A percentile compares a stretch with the other conserved stretches of the same genome.
Conservation (phyloP, 306 rosid species). For the Pyrus communis region DNA sequence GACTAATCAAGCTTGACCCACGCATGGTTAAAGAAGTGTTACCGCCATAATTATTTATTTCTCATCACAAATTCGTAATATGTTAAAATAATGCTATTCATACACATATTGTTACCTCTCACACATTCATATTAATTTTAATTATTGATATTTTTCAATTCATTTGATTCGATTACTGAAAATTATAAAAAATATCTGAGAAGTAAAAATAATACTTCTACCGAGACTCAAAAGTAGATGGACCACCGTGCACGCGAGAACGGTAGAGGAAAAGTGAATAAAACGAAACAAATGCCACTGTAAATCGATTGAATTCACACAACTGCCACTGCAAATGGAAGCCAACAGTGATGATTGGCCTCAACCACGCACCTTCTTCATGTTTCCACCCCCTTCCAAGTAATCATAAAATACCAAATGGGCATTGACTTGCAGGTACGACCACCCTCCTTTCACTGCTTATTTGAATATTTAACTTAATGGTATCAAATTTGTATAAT, state of each 20-base stretch:
- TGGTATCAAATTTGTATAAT: neutral
- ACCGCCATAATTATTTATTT: too few relatives aligned
- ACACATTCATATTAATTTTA: too few relatives aligned
- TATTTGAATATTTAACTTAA: neutral
- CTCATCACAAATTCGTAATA: neutral
- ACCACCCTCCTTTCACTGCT: neutral
- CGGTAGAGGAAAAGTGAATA: neutral
- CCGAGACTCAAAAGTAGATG: neutral
- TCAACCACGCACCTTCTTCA: neutral
- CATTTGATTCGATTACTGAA: accelerated
- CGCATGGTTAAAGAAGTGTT: too few relatives aligned
- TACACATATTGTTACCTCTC: too few relatives aligned
- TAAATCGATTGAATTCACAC: neutral
- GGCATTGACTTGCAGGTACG: conserved; percentile 15
- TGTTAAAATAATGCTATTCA: too few relatives aligned
- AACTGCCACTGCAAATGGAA: neutral
- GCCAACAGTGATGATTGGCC: neutral
- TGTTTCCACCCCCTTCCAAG: neutral
- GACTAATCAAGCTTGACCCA: too few relatives aligned
- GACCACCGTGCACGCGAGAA: neutral
- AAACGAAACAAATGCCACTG: neutral
- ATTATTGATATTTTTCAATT: too few relatives aligned
- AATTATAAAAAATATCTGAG: too few relatives aligned
- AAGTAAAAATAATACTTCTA: too few relatives aligned
- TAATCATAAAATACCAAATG: neutral